Conservation (phyloP, 768 basidiomycete species). For the Calocybe indica region DNA sequence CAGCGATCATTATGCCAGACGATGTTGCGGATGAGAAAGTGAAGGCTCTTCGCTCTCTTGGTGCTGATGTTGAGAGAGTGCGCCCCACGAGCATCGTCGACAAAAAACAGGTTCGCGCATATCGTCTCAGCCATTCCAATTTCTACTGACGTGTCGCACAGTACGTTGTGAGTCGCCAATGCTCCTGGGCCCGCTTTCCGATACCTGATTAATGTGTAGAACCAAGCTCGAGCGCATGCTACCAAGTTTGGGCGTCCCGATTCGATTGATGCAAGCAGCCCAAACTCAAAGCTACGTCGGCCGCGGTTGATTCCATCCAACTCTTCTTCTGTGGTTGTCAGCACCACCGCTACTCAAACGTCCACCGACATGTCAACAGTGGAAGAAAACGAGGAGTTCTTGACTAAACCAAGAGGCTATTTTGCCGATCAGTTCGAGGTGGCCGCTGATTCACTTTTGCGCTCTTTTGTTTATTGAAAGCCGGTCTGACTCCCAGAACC, state of each 20-base stretch:
- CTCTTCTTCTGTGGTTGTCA: slow-evolving; percentile 46
- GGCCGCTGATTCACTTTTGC: neutral
- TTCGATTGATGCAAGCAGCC: slow-evolving; percentile 16
- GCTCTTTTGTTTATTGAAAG: too few species aligned
- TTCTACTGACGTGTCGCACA: slow-evolving; percentile 16
- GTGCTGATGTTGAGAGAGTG: slow-evolving; percentile 85
- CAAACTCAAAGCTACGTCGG: slow-evolving; percentile 7
- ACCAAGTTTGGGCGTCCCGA: slow-evolving; percentile 57
- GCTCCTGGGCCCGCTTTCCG: neutral
- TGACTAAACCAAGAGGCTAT: slow-evolving; percentile 65
- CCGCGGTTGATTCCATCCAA: slow-evolving; percentile 33
- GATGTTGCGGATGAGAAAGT: slow-evolving; percentile 91
- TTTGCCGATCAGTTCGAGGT: slow-evolving; percentile 97
- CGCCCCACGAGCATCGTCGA: slow-evolving; percentile 96
- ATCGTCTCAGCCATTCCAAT: slow-evolving; percentile 1
- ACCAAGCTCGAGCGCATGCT: slow-evolving; percentile 80
- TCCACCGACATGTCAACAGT: slow-evolving; percentile 30
- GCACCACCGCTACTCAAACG: slow-evolving; percentile 38
- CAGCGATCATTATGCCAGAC: slow-evolving; percentile 88
- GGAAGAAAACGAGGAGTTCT: slow-evolving; percentile 34
- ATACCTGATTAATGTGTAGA: slow-evolving; percentile 38
- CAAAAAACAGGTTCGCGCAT: slow-evolving; percentile 72
- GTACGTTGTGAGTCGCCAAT: slow-evolving; percentile 54
- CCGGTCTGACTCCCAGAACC: slow-evolving; percentile 45
- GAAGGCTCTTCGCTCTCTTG: slow-evolving; percentile 73